Evolutionary conservation across 1,139 yeast genomes (phyloP), one percentile per base, ranked within the genome.

Genomic region (Meyerozyma sp.): DNA sequence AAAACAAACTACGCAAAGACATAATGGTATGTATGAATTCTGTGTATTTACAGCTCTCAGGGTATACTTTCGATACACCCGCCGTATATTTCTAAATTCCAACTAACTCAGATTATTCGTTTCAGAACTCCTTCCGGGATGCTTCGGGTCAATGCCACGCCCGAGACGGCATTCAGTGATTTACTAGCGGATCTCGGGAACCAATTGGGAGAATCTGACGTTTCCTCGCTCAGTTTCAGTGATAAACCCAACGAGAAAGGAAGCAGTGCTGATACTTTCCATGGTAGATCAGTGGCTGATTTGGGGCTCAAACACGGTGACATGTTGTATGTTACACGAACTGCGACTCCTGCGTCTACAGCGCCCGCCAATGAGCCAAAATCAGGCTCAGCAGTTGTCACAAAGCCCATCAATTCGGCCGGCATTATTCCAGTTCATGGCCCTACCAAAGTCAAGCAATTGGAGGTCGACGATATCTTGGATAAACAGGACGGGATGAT

Each of bases 61-160:
- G n/a, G 11, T 32, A n/a, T 32, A 5, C n/a, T n/a, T 5, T 16
- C 8, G 3, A 3, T 16, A 16, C 18, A 16, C 18, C 2, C 23
- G 5, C 8, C 23, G 8, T 21, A 10, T 20, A 11, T 18, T n/a
- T 23, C 13, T 3, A 8, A 29, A 11, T 8, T 9, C 4, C 25
- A 8, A 36, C 39, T 36, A 36, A 36, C 30, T 14, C 30, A 36
- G 49, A 53, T 68, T 46, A 59, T 93, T 45, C 75, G 98, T 59
- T 88, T 93, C 63, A 77, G 96, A 58, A 74, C 93, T 32, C 86
- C 79, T 54, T 86, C 86, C 55, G 98, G 98, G 11, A 84, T 82
- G 77, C 80, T 79, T 59, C 76, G 98, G 46, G 73, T 87, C 39
- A 62, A 66, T 35, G 79, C 80, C 20, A 80, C 79, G 16, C 64